These are phyloP conservation scores for Monilinia fructigena DNA, from an alignment of 2,329 filamentous ascomycete genomes.

Conservation along the genomic window DNA sequence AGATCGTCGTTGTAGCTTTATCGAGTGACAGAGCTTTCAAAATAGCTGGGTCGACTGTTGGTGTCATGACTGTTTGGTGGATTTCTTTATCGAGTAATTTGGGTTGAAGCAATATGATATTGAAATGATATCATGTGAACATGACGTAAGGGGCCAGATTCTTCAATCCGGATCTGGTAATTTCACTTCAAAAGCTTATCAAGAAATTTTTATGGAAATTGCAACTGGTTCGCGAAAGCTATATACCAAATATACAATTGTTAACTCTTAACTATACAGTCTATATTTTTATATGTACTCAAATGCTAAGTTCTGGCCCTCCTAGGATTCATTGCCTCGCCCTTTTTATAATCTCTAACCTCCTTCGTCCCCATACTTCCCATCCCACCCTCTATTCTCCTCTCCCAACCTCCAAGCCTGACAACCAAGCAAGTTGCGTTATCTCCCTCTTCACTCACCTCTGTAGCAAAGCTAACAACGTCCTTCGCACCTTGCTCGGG, in stretches of 20 bases:
- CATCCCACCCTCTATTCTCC: constrained; percentile 76
- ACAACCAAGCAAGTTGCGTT: constrained; percentile 69
- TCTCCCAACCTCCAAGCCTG: constrained; percentile 67
- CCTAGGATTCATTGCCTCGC: constrained; percentile 80
- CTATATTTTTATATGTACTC: constrained; percentile 9
- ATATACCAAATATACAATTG: neutral
- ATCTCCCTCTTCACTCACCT: constrained; percentile 63
- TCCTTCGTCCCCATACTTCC: constrained; percentile 92
- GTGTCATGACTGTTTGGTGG: constrained; percentile 41
- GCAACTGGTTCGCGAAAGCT: neutral
- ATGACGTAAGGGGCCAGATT: constrained; percentile 18
- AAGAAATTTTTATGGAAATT: neutral
- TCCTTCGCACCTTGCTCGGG: constrained; percentile 80
- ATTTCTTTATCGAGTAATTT: neutral
- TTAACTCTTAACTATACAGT: neutral
- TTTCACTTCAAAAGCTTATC: neutral
- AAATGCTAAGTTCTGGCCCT: constrained; percentile 47
- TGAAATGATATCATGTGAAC: constrained; percentile 10
- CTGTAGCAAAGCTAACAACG: constrained; percentile 84
- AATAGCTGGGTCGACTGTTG: constrained; percentile 61
- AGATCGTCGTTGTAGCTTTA: constrained; percentile 52
- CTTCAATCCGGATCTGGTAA: neutral
- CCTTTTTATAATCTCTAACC: constrained; percentile 76
- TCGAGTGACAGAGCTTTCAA: constrained; percentile 56
- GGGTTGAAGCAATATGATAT: neutral